Base-by-base conservation (phyloP, 306 rosid species). In the Castanea mollissima region DNA sequence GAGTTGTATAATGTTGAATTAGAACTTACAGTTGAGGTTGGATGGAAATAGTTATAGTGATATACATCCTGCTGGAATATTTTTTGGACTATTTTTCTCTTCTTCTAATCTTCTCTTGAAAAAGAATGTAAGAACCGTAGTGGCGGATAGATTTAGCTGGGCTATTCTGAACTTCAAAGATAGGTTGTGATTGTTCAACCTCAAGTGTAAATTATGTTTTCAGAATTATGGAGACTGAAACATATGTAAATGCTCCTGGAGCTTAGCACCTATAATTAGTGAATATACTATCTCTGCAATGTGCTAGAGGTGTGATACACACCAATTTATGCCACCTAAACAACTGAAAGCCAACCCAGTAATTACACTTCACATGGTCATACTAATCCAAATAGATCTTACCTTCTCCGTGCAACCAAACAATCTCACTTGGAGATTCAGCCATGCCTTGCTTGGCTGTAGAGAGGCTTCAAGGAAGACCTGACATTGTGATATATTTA, bases 21-120 rank as follows among this genome's bases (percentile, higher is more conserved):
- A 78, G 84, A 69, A 75, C 64, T 75, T 56, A 20, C 70, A 62
- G 78, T 79, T 84, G 81, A 75, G 87, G 84, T 83, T 76, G 76
- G 79, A 83, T 49, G 69, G 32, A 74, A 65, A 58, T 63, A 55
- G 10, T 14, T 71, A 41, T 41, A 41, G 46, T 7, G 46, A 2
- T 8, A 75, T 46, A 2, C 55, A 68, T 74, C 16, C 25, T 64
- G 23, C 25, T 77, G 57, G 23, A 64, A 55, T 35, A 46, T 32
- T 19, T 35, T 59, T 63, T 19, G 20, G 44, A 55, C 55, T 31
- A 19, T 18, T 59, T 59, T 6, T 71, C 29, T 20, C 31, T 23
- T 32, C 41, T 59, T 41, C 4, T 69, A 5, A 2, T 20, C 27
- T 52, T 27, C 0, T 49, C 2, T 32, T 51, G 71, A 31, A 51